Evolutionary conservation across 257 asterid species (phyloP).

Genomic region (Solanum sparsipilum): DNA sequence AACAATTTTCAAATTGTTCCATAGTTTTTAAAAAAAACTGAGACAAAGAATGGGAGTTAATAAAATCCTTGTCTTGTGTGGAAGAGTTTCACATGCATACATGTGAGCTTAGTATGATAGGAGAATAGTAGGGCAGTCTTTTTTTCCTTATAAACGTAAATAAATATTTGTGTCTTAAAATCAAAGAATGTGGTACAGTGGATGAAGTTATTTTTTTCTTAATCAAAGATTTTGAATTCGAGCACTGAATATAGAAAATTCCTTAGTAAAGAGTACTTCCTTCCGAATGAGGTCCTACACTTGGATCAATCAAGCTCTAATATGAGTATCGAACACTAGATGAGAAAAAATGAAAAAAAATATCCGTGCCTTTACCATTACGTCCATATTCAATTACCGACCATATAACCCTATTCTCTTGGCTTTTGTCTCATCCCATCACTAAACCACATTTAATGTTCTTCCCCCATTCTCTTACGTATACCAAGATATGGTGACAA

Average conservation of each 20-base stretch:
- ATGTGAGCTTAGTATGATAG: conserved; percentile 6
- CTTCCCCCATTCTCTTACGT: background rate
- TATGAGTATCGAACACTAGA: no score
- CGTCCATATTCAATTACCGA: conserved; percentile 8
- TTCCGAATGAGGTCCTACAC: no score
- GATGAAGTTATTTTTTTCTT: no score
- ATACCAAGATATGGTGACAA: background rate
- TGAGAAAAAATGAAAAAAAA: no score
- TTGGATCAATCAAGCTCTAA: no score
- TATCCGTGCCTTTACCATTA: background rate
- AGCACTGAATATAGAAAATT: no score
- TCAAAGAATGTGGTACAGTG: background rate
- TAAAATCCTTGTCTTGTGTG: background rate
- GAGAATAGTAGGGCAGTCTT: background rate
- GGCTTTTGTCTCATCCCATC: background rate
- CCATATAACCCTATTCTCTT: conserved; percentile 2
- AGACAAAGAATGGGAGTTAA: background rate
- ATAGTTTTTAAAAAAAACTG: background rate
- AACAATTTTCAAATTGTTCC: background rate
- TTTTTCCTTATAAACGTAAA: background rate
- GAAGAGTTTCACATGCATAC: conserved; percentile 18
- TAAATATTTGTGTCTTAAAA: background rate
- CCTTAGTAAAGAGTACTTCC: no score
- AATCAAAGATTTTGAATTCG: fast-evolving
- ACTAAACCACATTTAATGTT: background rate